Evolutionary conservation across 163 green algal genomes (phyloP), one percentile per base, ranked within the genome.

Genomic region (Volvox carteri): DNA sequence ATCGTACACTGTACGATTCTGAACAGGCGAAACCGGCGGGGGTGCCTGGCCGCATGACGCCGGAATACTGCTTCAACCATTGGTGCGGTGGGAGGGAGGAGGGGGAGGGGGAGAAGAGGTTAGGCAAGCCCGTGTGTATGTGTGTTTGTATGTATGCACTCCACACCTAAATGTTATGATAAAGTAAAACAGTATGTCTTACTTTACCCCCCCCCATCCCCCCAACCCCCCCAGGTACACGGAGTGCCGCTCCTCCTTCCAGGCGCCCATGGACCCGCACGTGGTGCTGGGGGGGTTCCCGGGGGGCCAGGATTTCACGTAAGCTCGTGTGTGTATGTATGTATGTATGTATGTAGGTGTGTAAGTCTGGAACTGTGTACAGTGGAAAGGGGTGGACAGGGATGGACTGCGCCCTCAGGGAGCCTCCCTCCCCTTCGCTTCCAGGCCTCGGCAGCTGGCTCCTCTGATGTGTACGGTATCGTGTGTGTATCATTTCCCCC

Each of bases 221-320:
- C 75, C 75, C 77, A 4, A 19, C 77, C 54, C 54, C 35, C 21
- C 2, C 74, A 90, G 83, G 83, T 93, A 72, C 41, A 97, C 92
- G 7, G 86, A 95, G 87, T 98, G 96, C 90, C 91, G 91, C n/a
- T 89, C 83, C 58, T 91, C 94, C 23, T 97, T 94, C 90, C 87
- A 93, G 41, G 92, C 90, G 0, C 93, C 92, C 4, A 92, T 94
- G 73, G 97, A 99, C 88, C 97, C 97, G 1, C 87, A 96, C 68
- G 74, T 97, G 19, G 96, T 99, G 28, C 92, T 99, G 74, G 97
- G 97, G 19, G 97, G 97, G 39, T 99, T 98, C 92, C 94, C 95
- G 14, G 90, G 73, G 3, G 92, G 90, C 4, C 41, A 79, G 4
- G 70, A 80, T 9, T 96, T 95, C 92, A 93, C 85, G 93, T 93